Evolutionary conservation across 179 eudicot genomes (phyloP).

Genomic region (Silene vulgaris): DNA sequence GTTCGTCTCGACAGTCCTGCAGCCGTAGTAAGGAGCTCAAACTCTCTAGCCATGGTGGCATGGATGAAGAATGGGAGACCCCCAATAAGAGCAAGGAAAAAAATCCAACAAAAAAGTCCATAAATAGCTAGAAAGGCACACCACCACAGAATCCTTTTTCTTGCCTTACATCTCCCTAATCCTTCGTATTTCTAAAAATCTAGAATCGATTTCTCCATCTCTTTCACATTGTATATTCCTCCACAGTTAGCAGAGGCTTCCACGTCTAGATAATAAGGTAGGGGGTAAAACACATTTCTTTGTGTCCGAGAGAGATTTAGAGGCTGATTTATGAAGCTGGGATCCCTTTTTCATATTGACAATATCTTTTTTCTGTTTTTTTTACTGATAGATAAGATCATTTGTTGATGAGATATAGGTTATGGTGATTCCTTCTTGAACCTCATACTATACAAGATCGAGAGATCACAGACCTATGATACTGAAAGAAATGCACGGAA

Average conservation of each 20-base stretch:
- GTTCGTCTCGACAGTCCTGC: not conserved
- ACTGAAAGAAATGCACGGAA: not conserved
- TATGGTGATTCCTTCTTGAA: not conserved
- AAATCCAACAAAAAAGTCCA: not conserved
- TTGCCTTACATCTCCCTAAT: not conserved
- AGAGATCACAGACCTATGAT: not conserved
- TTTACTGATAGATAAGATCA: not conserved
- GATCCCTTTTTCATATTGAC: not conserved
- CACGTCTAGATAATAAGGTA: not conserved
- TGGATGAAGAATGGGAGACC: not conserved
- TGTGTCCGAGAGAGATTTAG: not conserved
- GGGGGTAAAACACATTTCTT: not conserved
- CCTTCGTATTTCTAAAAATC: not conserved
- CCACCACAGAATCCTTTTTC: not conserved
- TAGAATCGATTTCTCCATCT: not conserved
- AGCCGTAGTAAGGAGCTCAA: not conserved
- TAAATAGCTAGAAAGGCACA: conserved; percentile 1
- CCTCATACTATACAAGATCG: not conserved
- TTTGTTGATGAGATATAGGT: not conserved
- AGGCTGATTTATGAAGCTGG: not conserved
- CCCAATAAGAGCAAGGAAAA: not conserved
- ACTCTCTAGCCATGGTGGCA: not conserved
- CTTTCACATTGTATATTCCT: not conserved
- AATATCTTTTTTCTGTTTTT: not conserved
- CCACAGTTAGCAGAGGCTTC: not conserved